phyloP scores from a whole-genome alignment of 331 rosid genomes.

The Rhamnella rubrinervis region DNA sequence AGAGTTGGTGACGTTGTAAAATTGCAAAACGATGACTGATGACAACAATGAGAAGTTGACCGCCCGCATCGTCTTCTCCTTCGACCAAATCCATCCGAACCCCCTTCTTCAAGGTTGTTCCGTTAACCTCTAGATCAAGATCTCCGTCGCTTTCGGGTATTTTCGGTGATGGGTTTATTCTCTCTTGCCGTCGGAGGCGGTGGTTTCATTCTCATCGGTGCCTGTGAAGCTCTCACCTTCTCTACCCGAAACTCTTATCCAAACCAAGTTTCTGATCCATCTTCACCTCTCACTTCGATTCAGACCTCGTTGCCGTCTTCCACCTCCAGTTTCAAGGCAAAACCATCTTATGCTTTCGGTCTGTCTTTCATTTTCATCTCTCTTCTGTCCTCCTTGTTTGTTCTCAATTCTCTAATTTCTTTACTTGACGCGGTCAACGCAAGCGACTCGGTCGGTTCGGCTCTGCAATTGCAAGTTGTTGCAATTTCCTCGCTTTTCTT shows the following conservation, averaged over 20 bases:
- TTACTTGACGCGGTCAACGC: conserved; percentile 51
- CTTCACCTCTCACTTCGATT: conserved; percentile 24
- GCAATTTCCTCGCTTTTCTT: conserved; percentile 59
- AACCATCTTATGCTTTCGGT: conserved; percentile 22
- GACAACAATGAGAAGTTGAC: background rate
- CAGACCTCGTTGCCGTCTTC: conserved; percentile 19
- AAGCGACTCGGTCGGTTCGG: conserved; percentile 57
- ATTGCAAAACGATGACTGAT: background rate
- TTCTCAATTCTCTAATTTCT: conserved; percentile 51
- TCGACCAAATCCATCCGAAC: background rate
- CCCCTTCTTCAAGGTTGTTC: background rate
- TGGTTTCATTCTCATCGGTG: conserved; percentile 41
- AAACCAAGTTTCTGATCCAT: conserved; percentile 10
- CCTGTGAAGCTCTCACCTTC: conserved; percentile 36
- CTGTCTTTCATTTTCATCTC: conserved; percentile 29
- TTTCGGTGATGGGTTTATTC: conserved; percentile 43
- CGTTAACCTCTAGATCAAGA: background rate
- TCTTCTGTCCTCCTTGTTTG: conserved; percentile 42
- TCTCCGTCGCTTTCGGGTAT: background rate
- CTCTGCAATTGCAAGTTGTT: conserved; percentile 59
- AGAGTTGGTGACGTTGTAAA: too few relatives aligned
- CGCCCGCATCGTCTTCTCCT: background rate
- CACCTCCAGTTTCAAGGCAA: background rate
- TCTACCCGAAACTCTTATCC: background rate
- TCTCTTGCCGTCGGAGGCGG: conserved; percentile 36